Conservation (phyloP, 2,329 filamentous ascomycete genomes). For the Epichloe amarillans region DNA sequence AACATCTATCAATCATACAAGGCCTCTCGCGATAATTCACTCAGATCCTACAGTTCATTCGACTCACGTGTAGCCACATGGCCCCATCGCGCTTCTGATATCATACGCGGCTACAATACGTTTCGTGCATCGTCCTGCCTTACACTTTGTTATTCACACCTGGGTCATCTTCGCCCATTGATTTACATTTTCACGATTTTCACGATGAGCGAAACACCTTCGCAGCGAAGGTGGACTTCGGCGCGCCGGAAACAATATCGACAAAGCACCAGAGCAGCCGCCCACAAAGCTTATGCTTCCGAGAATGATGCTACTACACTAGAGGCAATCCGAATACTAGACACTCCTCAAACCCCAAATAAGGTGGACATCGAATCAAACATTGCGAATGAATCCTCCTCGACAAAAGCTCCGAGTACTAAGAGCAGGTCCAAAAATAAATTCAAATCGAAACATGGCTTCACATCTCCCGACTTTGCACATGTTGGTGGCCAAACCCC, state of each 20-base stretch:
- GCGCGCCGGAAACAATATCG: conserved; percentile 26
- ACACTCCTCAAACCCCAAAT: conserved; percentile 33
- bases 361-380: conserved; percentile 26
- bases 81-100: background rate
- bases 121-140: background rate
- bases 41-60: background rate
- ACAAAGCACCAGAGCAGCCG: conserved; percentile 26
- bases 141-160: background rate
- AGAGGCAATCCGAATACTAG: conserved; percentile 19
- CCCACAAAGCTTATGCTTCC: conserved; percentile 44
- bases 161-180: background rate
- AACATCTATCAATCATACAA: background rate
- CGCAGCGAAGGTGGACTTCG: conserved; percentile 15
- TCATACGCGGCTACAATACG: background rate
- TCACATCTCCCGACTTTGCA: conserved; percentile 28
- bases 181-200: background rate
- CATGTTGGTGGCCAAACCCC: conserved; percentile 30
- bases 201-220: conserved; percentile 5
- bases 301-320: conserved; percentile 35
- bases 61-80: background rate
- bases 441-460: conserved; percentile 8
- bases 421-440: conserved; percentile 19
- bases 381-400: conserved; percentile 11
- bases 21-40: background rate
- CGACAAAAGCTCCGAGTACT: conserved; percentile 18